These are phyloP conservation scores for Phaeodactylum tricornutum DNA, from an alignment of 108 stramenopile genomes.

Conservation along the genomic window DNA sequence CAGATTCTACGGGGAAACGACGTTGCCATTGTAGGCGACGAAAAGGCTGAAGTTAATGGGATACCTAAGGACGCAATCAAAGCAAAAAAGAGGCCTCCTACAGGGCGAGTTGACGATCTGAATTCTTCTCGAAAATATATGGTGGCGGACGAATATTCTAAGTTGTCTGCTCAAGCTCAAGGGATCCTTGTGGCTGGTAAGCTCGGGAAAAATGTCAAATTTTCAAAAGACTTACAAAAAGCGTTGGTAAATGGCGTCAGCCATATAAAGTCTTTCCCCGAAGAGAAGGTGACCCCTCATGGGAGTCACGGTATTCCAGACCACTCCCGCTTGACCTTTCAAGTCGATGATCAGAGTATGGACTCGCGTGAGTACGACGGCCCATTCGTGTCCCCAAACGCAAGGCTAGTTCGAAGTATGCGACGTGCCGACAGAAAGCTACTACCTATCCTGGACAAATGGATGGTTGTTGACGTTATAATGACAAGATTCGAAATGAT, in stretches of 20 bases:
- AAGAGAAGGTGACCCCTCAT: neutral
- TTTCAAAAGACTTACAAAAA: neutral
- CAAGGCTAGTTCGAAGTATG: slow-evolving; percentile 72
- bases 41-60: too few relatives aligned
- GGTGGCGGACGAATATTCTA: slow-evolving; percentile 7
- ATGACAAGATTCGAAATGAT: slow-evolving; percentile 76
- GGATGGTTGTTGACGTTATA: slow-evolving; percentile 72
- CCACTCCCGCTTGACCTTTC: neutral
- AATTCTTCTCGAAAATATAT: too few relatives aligned
- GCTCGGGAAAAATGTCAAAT: slow-evolving; percentile 25
- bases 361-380: neutral
- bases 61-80: neutral
- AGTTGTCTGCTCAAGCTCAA: slow-evolving; percentile 19
- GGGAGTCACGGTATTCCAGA: too few relatives aligned
- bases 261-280: neutral
- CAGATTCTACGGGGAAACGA: neutral
- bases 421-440: slow-evolving; percentile 65
- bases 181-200: slow-evolving; percentile 26
- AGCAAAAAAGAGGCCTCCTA: too few relatives aligned
- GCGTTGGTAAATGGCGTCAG: neutral
- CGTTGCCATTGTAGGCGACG: too few relatives aligned
- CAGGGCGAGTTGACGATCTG: too few relatives aligned
- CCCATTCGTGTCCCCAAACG: slow-evolving; percentile 44
- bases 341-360: neutral
- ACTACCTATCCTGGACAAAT: slow-evolving; percentile 59